Conservation (phyloP, 2,329 filamentous ascomycete species). For the Periglandula ipomoeae region DNA sequence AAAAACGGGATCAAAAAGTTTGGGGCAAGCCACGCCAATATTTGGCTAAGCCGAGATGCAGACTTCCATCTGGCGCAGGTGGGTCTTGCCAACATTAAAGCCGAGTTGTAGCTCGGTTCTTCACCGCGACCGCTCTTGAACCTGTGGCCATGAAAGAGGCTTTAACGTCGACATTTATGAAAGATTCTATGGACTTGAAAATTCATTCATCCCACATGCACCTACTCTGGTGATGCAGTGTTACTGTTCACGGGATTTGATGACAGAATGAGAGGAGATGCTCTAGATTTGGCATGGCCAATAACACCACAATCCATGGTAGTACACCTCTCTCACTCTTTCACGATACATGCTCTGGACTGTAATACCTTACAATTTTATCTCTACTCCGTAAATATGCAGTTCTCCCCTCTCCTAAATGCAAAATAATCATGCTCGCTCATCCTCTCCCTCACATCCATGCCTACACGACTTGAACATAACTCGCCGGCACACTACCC, state of each 20-base stretch:
- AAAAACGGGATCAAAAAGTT: neutral
- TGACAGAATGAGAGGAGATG: too few species aligned
- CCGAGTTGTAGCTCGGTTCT: neutral
- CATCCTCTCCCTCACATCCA: neutral
- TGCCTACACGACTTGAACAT: slow-evolving; percentile 65
- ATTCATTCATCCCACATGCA: too few species aligned
- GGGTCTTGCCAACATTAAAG: neutral
- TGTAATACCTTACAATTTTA: neutral
- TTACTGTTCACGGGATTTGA: too few species aligned
- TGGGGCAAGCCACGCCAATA: neutral
- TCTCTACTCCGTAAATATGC: neutral
- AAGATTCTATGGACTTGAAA: too few species aligned
- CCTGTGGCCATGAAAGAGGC: too few species aligned
- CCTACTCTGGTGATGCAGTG: too few species aligned
- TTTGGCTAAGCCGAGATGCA: neutral
- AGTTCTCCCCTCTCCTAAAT: neutral
- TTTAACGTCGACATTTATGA: too few species aligned
- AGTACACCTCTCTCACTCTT: neutral
- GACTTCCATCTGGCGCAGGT: neutral
- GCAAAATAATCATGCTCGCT: slow-evolving; percentile 10
- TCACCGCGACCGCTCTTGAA: neutral
- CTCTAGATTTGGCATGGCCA: too few species aligned
- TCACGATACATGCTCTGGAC: neutral
- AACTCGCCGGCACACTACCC: slow-evolving; percentile 88
- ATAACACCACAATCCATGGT: too few species aligned